Percentiles rank a stretch among this genome's conserved stretches.
These are phyloP conservation scores for Rhizopogon salebrosus DNA, from an alignment of 768 basidiomycete species.

Conservation along the genomic window DNA sequence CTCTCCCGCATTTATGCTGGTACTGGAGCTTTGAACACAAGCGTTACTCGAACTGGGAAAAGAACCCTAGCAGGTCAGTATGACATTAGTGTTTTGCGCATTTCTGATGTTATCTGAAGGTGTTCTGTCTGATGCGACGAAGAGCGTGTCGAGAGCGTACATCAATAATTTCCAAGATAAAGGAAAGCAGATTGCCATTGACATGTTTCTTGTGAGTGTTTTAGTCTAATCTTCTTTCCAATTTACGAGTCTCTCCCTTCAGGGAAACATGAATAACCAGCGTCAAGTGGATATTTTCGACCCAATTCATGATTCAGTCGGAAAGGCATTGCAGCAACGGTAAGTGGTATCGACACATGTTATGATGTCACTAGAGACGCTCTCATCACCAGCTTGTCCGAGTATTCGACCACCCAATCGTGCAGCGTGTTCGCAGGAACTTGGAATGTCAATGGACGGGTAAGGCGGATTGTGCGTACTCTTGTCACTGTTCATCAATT, in stretches of 20 bases:
- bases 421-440: constrained; percentile 83
- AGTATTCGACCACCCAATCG: constrained; percentile 78
- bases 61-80: constrained; percentile 76
- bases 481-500: constrained; percentile 3
- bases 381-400: constrained; percentile 47
- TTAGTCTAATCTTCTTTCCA: neutral
- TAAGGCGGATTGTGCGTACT: constrained; percentile 28
- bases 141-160: constrained; percentile 92
- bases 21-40: constrained; percentile 90
- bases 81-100: neutral
- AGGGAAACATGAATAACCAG: constrained; percentile 93
- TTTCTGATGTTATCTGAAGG: constrained; percentile 38
- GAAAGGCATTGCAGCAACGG: constrained; percentile 66
- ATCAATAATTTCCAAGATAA: constrained; percentile 98
- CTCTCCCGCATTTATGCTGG: constrained; percentile 93
- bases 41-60: constrained; percentile 92
- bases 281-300: constrained; percentile 88
- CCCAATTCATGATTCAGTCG: constrained; percentile 86
- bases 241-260: constrained; percentile 6
- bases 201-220: constrained; percentile 80
- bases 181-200: constrained; percentile 89
- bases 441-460: constrained; percentile 94
- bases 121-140: constrained; percentile 92
- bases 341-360: constrained; percentile 20
- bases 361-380: constrained; percentile 1